Evolutionary conservation across 2,329 filamentous ascomycete species (phyloP), one percentile per base, ranked within the genome.

Genomic region (Teratosphaeria nubilosa): DNA sequence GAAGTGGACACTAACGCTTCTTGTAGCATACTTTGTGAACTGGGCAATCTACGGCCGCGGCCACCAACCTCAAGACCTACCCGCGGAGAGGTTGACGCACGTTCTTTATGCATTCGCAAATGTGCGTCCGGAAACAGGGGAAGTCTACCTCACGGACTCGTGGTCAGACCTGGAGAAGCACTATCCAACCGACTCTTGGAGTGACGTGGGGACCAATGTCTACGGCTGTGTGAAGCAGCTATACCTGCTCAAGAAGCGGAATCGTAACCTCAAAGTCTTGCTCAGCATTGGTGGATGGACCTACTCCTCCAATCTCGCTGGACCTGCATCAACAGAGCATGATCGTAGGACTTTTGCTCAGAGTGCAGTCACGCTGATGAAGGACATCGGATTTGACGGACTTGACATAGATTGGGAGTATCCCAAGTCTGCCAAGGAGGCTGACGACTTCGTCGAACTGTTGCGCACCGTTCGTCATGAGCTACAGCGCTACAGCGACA

Each of bases 101-200:
- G 75, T 97, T 4, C 83, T 96, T 16, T 96, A 96, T 67, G 81
- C 91, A 16, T 97, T 97, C 74, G 92, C 90, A 69, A 95, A 96
- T 70, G 83, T 96, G 59, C 82, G 83, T 3, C 80, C 85, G 2
- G 88, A 92, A 2, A 84, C 81, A 32, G 92, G 92, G 54, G 89
- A 95, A 73, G 90, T 95, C 10, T 82, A 80, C 68, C 77, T 89
- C 7, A 86, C 82, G 1, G 88, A 94, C 66, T 73, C 77, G 1
- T 91, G 82, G 71, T 80, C 88, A 25, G 89, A 91, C 60, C 66
- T 75, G 1, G 77, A 90, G 56, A 89, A 87, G 67, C 86, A 84
- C 67, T 91, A 88, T 65, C 73, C 82, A 0, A 76, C 73, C 13
- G 88, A 92, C 69, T 86, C 82, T 1, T 86, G 82, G 78, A 79